Conservation (phyloP, 768 basidiomycete species). For the Termitomyces sp. region DNA sequence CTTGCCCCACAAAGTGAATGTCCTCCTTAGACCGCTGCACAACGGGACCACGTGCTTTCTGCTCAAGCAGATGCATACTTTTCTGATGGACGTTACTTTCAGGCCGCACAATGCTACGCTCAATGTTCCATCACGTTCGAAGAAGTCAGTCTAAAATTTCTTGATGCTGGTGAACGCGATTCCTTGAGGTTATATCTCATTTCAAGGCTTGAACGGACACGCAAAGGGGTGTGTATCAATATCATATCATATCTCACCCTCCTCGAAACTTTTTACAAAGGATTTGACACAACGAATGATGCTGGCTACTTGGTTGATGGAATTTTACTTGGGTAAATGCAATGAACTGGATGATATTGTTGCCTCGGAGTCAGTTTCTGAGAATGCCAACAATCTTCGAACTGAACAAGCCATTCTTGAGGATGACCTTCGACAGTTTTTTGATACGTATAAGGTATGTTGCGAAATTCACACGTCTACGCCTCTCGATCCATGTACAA, state of each 20-base stretch:
- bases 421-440: slow-evolving; percentile 89
- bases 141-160: slow-evolving; percentile 84
- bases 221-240: slow-evolving; percentile 60
- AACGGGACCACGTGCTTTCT: slow-evolving; percentile 78
- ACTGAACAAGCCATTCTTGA: slow-evolving; percentile 79
- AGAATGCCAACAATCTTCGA: slow-evolving; percentile 80
- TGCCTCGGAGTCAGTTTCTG: slow-evolving; percentile 76
- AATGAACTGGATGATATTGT: slow-evolving; percentile 94
- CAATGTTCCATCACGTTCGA: slow-evolving; percentile 87
- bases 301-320: slow-evolving; percentile 96
- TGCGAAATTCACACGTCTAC: not conserved
- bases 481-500: not conserved
- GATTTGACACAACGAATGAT: slow-evolving; percentile 94
- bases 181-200: slow-evolving; percentile 86
- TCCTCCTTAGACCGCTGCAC: slow-evolving; percentile 62
- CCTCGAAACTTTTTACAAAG: slow-evolving; percentile 31
- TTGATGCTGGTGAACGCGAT: slow-evolving; percentile 88
- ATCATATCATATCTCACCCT: not conserved
- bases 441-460: slow-evolving; percentile 87
- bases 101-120: slow-evolving; percentile 88
- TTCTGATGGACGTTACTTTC: slow-evolving; percentile 74
- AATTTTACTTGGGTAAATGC: slow-evolving; percentile 95
- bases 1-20: not conserved
- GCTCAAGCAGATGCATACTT: slow-evolving; percentile 82
- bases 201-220: slow-evolving; percentile 78